Percentiles rank a stretch among this genome's conserved stretches.
Conservation (phyloP, 2,329 filamentous ascomycete species). For the Aspergillus sp. region DNA sequence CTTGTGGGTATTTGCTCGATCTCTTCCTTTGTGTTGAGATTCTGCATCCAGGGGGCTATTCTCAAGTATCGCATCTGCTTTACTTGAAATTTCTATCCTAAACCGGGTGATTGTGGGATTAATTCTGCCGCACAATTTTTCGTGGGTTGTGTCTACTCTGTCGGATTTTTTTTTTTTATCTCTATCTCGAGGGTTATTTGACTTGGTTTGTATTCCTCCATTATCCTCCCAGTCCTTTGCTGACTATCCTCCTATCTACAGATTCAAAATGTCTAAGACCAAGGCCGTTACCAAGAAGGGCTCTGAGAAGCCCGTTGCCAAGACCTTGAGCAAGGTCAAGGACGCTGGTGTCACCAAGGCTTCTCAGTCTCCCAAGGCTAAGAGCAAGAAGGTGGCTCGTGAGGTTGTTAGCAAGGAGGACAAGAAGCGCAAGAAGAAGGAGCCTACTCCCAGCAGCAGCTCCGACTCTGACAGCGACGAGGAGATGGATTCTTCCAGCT, state of each 20-base stretch:
- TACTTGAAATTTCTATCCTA: conserved; percentile 27
- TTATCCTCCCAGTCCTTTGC: not conserved
- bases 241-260: conserved; percentile 11
- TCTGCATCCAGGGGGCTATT: conserved; percentile 10
- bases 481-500: conserved; percentile 22
- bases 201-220: conserved; percentile 3
- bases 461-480: conserved; percentile 35
- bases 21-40: conserved; percentile 16
- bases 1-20: conserved; percentile 36
- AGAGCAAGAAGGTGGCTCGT: conserved; percentile 45
- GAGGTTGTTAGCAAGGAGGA: conserved; percentile 42
- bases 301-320: conserved; percentile 39
- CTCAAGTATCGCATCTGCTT: conserved; percentile 20
- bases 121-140: conserved; percentile 33
- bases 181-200: not conserved
- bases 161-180: conserved; percentile 1
- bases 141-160: conserved; percentile 13
- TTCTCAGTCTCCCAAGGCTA: conserved; percentile 41
- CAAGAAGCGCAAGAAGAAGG: conserved; percentile 43
- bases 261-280: conserved; percentile 45
- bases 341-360: conserved; percentile 45
- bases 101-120: conserved; percentile 38
- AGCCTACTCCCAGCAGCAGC: conserved; percentile 33
- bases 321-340: conserved; percentile 48
- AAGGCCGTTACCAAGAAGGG: conserved; percentile 39